Conservation (phyloP, 805 yeast species). For the Wickerhamomyces canadensis region DNA sequence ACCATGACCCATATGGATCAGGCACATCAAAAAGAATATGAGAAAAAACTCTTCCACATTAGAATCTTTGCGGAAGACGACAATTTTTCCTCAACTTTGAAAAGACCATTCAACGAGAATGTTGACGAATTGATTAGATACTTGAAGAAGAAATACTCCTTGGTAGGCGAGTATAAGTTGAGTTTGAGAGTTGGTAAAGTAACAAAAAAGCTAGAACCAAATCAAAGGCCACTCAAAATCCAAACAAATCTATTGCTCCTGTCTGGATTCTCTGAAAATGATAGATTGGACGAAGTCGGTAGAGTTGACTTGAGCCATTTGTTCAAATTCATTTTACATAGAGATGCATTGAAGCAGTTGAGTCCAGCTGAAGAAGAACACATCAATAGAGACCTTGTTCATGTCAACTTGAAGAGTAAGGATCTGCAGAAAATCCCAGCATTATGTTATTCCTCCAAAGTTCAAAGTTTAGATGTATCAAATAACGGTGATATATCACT, state of each 20-base stretch:
- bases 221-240: constrained; percentile 71
- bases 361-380: constrained; percentile 67
- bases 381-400: constrained; percentile 58
- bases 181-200: constrained; percentile 72
- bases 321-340: constrained; percentile 72
- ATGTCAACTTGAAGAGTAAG: constrained; percentile 67
- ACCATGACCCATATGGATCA: constrained; percentile 27
- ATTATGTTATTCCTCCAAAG: constrained; percentile 73
- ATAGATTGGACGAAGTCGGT: constrained; percentile 71
- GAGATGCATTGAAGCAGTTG: constrained; percentile 52
- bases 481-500: constrained; percentile 80
- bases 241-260: constrained; percentile 67
- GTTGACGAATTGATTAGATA: constrained; percentile 67
- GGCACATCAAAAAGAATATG: constrained; percentile 16
- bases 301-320: constrained; percentile 78
- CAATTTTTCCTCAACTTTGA: constrained; percentile 73
- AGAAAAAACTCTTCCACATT: constrained; percentile 38
- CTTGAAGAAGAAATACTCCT: constrained; percentile 70
- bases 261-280: constrained; percentile 77
- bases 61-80: constrained; percentile 82
- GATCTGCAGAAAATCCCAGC: constrained; percentile 83
- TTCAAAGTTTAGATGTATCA: constrained; percentile 76
- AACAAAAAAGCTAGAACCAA: constrained; percentile 63
- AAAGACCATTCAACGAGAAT: constrained; percentile 73
- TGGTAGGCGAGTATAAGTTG: constrained; percentile 68